Base-by-base conservation (phyloP, 768 basidiomycete genomes). In the Tylopilus subfusipes region DNA sequence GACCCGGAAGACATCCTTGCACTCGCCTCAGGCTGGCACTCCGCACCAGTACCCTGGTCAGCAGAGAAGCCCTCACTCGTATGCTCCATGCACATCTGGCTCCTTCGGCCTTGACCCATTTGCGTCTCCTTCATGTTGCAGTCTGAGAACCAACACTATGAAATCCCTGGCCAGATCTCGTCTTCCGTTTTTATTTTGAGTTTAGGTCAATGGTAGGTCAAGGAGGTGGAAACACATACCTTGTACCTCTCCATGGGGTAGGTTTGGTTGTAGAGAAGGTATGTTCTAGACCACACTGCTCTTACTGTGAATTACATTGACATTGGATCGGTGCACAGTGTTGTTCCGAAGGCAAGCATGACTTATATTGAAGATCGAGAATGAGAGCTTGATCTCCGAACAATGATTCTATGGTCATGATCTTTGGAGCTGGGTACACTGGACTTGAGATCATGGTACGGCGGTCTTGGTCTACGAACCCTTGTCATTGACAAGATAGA, bases 341-440 rank as follows among this genome's bases (percentile, higher is more conserved):
- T 6, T 24, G 42, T 40, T 43, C 19, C 4, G n/a, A n/a, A n/a
- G n/a, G n/a, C n/a, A n/a, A n/a, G n/a, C n/a, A n/a, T 13, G 5
- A 71, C 76, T 51, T 84, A 82, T 82, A 70, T 70, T 38, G 71
- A 72, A 21, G 66, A 71, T 19, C 69, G 81, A 45, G 64, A 68
- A 30, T 58, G 64, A 27, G 74, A 79, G 53, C 47, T 58, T 22
- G 72, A 75, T 34, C 83, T 60, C 70, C 70, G 30, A 75, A 75
- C 21, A 61, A 58, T n/a, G 73, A 76, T 22, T 82, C 82, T 0
- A 73, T 73, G 4, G 84, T 86, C 4, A 65, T 84, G 45, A 72
- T 88, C 33, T 72, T 83, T n/a, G 81, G 82, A 14, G 83, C 75
- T 6, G 82, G 82, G 0, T 84, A 86, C 50, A 78, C 78, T 57